phyloP scores from a whole-genome alignment of 1,284 basidiomycete species.

The Puccinia sorghi region DNA sequence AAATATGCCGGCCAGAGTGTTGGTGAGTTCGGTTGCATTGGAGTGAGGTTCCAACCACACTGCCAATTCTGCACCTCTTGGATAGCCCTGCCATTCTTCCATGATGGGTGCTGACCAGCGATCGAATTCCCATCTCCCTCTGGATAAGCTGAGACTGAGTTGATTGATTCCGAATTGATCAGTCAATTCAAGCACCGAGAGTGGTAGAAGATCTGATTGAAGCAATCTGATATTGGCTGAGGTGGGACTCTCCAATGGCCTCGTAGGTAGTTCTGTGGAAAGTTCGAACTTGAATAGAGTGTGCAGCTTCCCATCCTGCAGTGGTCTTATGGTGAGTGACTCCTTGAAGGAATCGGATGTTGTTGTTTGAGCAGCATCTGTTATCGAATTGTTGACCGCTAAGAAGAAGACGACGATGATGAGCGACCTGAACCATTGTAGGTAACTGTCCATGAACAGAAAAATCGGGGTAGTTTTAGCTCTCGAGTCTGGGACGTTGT shows the following conservation, averaged over 20 bases:
- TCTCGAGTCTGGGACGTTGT: not conserved
- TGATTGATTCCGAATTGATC: constrained; percentile 80
- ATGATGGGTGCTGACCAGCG: constrained; percentile 50
- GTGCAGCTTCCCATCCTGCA: constrained; percentile 79
- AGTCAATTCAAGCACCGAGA: constrained; percentile 79
- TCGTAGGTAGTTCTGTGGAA: constrained; percentile 58
- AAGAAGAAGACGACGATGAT: not conserved
- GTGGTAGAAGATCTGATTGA: constrained; percentile 67
- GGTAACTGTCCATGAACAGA: no score
- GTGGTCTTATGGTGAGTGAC: constrained; percentile 69
- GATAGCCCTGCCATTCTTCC: constrained; percentile 23
- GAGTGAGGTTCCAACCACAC: constrained; percentile 12
- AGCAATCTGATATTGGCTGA: constrained; percentile 14
- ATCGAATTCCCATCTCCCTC: constrained; percentile 52
- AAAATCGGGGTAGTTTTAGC: no score
- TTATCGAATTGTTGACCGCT: not conserved
- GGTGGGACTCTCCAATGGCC: not conserved
- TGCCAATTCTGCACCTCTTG: constrained; percentile 12
- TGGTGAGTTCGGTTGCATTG: constrained; percentile 70
- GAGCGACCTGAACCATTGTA: not conserved
- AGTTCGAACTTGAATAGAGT: constrained; percentile 78
- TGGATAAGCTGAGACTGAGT: constrained; percentile 67
- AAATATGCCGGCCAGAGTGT: constrained; percentile 86
- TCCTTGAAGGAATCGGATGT: constrained; percentile 61
- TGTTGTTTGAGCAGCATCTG: not conserved